Evolutionary conservation across 108 stramenopile genomes (phyloP), one percentile per base, ranked within the genome.

Genomic region (Cafeteria roenbergensis): DNA sequence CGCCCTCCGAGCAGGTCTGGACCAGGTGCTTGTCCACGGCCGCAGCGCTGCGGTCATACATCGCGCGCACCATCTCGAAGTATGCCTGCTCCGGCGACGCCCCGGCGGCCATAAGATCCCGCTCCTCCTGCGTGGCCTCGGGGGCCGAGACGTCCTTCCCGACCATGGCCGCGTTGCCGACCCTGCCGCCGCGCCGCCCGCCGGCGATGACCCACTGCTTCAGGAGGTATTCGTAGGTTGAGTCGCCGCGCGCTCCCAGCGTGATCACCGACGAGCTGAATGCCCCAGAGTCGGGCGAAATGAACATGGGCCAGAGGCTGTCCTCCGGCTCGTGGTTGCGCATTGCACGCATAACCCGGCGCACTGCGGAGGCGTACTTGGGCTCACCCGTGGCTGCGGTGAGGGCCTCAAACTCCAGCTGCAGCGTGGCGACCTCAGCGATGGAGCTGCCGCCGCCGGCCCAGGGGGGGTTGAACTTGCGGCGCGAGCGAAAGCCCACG

Each of bases 221-320:
- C 0, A 98, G 77, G 79, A 98, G 82, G 74, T 98, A 95, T 76
- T 95, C 94, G 72, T 94, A 98, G 64, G 80, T 82, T 27, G 71
- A 73, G 68, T 88, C 87, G 0, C 80, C 82, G 26, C 82, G 71
- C 31, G 84, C 79, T 9, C 85, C 87, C 48, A 88, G 68, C 20
- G 76, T 78, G 6, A 73, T 57, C 27, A 12, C 36, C 12, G 33
- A 36, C 14, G 21, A 24, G 2, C 17, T 66, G 29, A 0, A 64
- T 14, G 22, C 28, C n/a, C 9, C 87, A 79, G 53, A 69, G 65
- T 32, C 73, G 50, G 37, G 68, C 31, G 65, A 22, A 27, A 78
- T 55, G 56, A 58, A 76, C 3, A 73, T 68, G 8, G 75, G 77
- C 14, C 54, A 34, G 22, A 78, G 68, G 4, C 66, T 71, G 25